A percentile compares a stretch with the other conserved stretches of the same genome.
These are phyloP conservation scores for Picochlorum sp. DNA, from an alignment of 139 green algal species.

Conservation along the genomic window DNA sequence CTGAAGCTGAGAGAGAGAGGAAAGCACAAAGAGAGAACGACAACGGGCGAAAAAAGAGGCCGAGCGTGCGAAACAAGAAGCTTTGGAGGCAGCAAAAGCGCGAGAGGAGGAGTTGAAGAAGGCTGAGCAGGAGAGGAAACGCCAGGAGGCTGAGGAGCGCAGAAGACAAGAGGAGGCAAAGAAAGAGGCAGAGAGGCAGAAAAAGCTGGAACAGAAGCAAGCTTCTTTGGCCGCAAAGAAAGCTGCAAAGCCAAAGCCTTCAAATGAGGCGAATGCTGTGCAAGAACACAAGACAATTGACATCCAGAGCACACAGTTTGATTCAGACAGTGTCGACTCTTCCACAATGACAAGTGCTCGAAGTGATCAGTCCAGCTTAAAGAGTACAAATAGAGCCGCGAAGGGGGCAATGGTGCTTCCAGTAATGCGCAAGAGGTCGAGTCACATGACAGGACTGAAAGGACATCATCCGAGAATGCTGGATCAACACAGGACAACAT, in stretches of 20 bases:
- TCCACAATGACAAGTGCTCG: slow-evolving; percentile 1
- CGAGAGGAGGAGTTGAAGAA: slow-evolving; percentile 11
- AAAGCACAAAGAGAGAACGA: slow-evolving; percentile 62
- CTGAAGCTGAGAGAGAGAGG: slow-evolving; percentile 57
- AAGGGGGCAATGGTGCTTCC: background rate
- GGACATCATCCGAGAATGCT: background rate
- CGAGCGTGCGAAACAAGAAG: slow-evolving; percentile 40
- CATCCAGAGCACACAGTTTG: background rate
- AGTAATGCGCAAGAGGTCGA: background rate
- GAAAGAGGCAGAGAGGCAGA: slow-evolving; percentile 7
- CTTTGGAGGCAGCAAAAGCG: slow-evolving; percentile 28
- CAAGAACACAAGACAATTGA: slow-evolving; percentile 6
- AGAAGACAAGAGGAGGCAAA: slow-evolving; percentile 25
- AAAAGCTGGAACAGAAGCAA: slow-evolving; percentile 3
- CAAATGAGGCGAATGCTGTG: slow-evolving; percentile 1
- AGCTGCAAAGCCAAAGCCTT: slow-evolving; percentile 4
- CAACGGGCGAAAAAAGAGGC: slow-evolving; percentile 43
- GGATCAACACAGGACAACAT: background rate
- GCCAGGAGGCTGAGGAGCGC: slow-evolving; percentile 26
- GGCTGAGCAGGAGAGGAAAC: slow-evolving; percentile 14
- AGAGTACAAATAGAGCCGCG: background rate
- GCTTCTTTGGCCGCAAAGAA: background rate
- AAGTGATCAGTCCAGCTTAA: slow-evolving; percentile 6
- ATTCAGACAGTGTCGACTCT: slow-evolving; percentile 5
- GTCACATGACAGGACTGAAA: background rate